phyloP scores from a whole-genome alignment of 2,329 filamentous ascomycete genomes.

The Emmonsia crescens region DNA sequence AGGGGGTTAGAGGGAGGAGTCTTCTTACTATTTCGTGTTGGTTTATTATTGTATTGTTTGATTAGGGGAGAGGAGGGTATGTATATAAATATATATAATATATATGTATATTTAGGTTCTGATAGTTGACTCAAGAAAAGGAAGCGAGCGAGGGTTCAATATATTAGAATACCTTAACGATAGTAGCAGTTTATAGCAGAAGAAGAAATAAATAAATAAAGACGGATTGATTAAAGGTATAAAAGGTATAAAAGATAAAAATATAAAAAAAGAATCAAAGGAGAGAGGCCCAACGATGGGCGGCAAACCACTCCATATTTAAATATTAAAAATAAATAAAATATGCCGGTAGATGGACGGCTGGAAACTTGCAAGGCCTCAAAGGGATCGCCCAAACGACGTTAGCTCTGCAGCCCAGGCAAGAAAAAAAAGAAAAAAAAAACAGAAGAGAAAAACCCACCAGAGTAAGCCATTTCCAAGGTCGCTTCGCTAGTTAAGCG shows the following conservation, averaged over 20 bases:
- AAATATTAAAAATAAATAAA: too few relatives aligned
- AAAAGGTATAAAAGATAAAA: neutral
- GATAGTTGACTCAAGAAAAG: neutral
- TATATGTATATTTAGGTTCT: neutral
- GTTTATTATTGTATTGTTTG: neutral
- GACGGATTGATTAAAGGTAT: neutral
- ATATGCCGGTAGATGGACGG: neutral
- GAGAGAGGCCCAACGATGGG: neutral
- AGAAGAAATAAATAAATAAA: neutral
- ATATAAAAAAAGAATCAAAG: neutral
- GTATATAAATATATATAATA: neutral
- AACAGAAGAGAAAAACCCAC: neutral
- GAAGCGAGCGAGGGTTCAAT: neutral
- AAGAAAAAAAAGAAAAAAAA: neutral
- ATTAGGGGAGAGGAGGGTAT: neutral
- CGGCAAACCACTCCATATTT: neutral
- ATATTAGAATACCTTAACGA: neutral
- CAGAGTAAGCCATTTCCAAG: neutral
- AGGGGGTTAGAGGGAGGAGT: too few relatives aligned
- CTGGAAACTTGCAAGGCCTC: neutral
- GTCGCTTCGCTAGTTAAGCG: neutral
- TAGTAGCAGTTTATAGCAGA: neutral
- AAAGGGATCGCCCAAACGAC: neutral
- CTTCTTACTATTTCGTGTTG: neutral
- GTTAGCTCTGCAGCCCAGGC: neutral